A percentile compares a stretch with the other conserved stretches of the same genome.
phyloP scores from a whole-genome alignment of 106 monocot species.

The Apostasia ramifera region DNA sequence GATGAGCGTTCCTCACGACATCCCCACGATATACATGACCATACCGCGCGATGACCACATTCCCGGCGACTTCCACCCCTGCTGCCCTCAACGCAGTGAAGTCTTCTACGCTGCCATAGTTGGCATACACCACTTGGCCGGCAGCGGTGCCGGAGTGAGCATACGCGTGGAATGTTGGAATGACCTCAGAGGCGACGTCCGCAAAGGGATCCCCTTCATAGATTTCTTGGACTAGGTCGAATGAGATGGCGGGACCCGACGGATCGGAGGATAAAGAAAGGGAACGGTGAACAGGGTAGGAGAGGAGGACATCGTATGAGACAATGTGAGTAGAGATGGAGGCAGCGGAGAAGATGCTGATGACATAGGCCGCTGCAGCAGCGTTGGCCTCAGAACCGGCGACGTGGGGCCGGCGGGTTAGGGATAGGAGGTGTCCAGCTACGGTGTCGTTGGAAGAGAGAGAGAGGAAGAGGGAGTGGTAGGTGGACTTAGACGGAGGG shows the following conservation, averaged over 20 bases:
- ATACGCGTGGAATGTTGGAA: conserved; percentile 76
- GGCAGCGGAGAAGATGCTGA: conserved; percentile 26
- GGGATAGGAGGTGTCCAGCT: conserved; percentile 42
- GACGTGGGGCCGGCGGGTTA: conserved; percentile 49
- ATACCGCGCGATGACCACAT: conserved; percentile 54
- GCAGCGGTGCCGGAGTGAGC: conserved; percentile 43
- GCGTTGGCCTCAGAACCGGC: conserved; percentile 42
- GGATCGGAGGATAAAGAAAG: conserved; percentile 23
- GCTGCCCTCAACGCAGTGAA: conserved; percentile 24
- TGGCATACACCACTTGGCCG: conserved; percentile 49
- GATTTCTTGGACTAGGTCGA: conserved; percentile 28
- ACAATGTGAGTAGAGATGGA: conserved; percentile 22
- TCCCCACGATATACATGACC: conserved; percentile 72
- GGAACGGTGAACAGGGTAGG: conserved; percentile 41
- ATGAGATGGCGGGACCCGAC: not conserved
- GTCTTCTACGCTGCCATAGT: conserved; percentile 70
- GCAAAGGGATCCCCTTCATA: conserved; percentile 37
- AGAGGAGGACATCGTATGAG: conserved; percentile 44
- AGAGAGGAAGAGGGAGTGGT: conserved; percentile 58
- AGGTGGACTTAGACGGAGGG: conserved; percentile 21
- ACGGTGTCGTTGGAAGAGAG: conserved; percentile 41
- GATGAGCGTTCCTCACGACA: conserved; percentile 52
- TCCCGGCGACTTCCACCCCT: conserved; percentile 39
- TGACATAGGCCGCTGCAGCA: conserved; percentile 29
- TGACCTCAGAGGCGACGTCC: conserved; percentile 13